Percentiles rank a stretch among this genome's conserved stretches.
These are phyloP conservation scores for Colletotrichum abscissum DNA, from an alignment of 2,329 filamentous ascomycete species.

Conservation along the genomic window DNA sequence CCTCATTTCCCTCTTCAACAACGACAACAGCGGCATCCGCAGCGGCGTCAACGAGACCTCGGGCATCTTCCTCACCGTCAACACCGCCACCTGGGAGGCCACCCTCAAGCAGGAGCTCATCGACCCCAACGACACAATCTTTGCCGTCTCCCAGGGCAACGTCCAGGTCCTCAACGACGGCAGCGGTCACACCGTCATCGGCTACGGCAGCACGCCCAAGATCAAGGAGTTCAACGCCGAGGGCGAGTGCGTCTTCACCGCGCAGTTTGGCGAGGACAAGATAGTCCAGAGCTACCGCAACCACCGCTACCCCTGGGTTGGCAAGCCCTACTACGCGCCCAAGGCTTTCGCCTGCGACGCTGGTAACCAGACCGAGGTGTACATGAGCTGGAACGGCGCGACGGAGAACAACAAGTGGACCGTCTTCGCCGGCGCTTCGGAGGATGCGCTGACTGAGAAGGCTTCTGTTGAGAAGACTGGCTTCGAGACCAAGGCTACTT, in stretches of 20 bases:
- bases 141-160: constrained; percentile 60
- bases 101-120: constrained; percentile 39
- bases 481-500: constrained; percentile 21
- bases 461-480: constrained; percentile 8
- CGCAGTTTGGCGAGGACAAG: constrained; percentile 54
- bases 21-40: constrained; percentile 43
- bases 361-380: constrained; percentile 38
- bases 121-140: constrained; percentile 43
- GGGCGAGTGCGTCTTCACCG: constrained; percentile 63
- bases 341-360: constrained; percentile 17
- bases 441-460: constrained; percentile 9
- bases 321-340: constrained; percentile 47
- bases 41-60: constrained; percentile 37
- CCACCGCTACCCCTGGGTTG: constrained; percentile 65
- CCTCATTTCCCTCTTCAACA: constrained; percentile 48
- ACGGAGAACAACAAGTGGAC: constrained; percentile 47
- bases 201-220: constrained; percentile 65
- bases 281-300: constrained; percentile 65
- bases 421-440: constrained; percentile 12
- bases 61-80: constrained; percentile 39
- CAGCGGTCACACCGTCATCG: constrained; percentile 64
- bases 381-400: constrained; percentile 52
- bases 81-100: constrained; percentile 43
- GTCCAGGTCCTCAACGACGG: constrained; percentile 60
- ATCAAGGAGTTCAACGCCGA: constrained; percentile 58